A percentile compares a stretch with the other conserved stretches of the same genome.
These are phyloP conservation scores for Stenogyne calaminthoides DNA, from an alignment of 305 asterid species.

Conservation along the genomic window DNA sequence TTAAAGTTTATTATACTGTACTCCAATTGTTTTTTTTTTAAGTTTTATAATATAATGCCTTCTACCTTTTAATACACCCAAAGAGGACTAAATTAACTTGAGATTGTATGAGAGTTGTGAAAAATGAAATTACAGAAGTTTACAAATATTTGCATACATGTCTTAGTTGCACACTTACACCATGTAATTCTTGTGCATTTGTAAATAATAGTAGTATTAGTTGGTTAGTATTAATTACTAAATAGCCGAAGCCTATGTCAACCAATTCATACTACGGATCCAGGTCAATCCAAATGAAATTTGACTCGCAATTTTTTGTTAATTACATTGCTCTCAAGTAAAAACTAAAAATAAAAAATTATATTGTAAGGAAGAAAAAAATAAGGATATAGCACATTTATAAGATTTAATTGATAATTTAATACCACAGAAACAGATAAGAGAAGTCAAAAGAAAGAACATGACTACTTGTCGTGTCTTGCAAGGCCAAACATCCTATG, in stretches of 20 bases:
- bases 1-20: neutral
- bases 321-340: neutral
- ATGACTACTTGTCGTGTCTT: conserved; percentile 41
- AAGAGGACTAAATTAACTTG: too few species aligned
- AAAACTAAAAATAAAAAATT: too few species aligned
- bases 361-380: neutral
- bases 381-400: neutral
- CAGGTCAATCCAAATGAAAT: too few species aligned
- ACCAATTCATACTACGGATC: too few species aligned
- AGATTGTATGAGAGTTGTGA: neutral
- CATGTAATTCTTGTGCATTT: too few species aligned
- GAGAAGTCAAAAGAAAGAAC: neutral
- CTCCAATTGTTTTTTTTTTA: neutral
- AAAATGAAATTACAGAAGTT: too few species aligned
- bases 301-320: neutral
- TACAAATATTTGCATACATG: too few species aligned
- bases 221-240: too few species aligned
- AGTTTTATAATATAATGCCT: neutral
- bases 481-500: conserved; percentile 31
- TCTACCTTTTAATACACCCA: neutral
- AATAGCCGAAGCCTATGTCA: too few species aligned
- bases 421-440: neutral
- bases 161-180: too few species aligned
- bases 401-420: neutral
- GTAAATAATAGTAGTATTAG: too few species aligned